Evolutionary conservation across 768 basidiomycete species (phyloP).

Genomic region (Filobasidium floriforme): DNA sequence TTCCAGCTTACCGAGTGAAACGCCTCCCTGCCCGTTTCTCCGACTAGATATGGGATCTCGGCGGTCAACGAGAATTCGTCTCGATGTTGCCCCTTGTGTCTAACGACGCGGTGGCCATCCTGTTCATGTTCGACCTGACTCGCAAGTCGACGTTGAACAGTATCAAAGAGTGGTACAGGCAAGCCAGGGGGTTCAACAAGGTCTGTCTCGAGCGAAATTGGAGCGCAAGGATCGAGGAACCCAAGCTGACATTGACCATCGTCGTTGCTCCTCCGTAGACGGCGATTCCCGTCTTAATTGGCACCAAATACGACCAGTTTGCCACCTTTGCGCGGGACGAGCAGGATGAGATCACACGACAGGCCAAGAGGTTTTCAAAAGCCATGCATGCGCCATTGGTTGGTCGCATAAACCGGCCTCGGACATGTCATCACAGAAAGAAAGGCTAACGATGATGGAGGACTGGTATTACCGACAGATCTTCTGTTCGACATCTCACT

Average conservation of each 20-base stretch:
- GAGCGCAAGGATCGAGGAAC: too few relatives aligned
- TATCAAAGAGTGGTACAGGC: conserved; percentile 99
- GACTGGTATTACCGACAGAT: conserved; percentile 51
- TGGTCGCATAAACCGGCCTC: conserved; percentile 1
- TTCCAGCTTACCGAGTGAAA: not conserved
- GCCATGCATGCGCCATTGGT: conserved; percentile 97
- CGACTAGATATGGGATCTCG: conserved; percentile 83
- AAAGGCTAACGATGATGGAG: not conserved
- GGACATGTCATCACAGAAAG: not conserved
- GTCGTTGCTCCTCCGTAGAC: conserved; percentile 53
- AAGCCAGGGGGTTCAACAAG: conserved; percentile 98
- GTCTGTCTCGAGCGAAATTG: conserved; percentile 48
- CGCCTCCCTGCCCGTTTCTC: not conserved
- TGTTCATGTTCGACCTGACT: conserved; percentile 99
- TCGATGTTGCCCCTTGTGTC: conserved; percentile 98
- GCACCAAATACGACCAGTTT: conserved; percentile 97
- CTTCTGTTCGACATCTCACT: conserved; percentile 97
- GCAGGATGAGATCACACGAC: conserved; percentile 96
- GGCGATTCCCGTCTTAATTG: conserved; percentile 95
- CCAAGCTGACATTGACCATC: not conserved
- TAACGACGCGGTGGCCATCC: conserved; percentile 97
- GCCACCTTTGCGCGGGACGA: conserved; percentile 92
- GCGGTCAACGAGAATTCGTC: conserved; percentile 94
- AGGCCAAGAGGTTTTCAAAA: conserved; percentile 96
- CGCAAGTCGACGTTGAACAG: conserved; percentile 96